Evolutionary conservation across 2,329 filamentous ascomycete species (phyloP), one percentile per base, ranked within the genome.

Genomic region (Saccharata proteae): DNA sequence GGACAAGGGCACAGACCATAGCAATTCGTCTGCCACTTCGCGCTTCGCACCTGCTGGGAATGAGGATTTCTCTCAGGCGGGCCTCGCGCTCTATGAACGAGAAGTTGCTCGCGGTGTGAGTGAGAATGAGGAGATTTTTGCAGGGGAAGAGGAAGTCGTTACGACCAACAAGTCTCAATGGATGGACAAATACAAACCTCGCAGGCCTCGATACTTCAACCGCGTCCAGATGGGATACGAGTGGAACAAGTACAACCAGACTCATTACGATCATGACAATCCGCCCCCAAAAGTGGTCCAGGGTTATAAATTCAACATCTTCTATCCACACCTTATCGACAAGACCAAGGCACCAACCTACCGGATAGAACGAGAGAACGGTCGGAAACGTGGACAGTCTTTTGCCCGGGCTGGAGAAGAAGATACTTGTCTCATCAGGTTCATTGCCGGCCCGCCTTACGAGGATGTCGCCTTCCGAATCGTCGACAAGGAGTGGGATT

Each of bases 211-310:
- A 38, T 96, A 94, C 60, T 98, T 98, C 69, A 96, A 96, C 52
- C 79, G 90, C 23, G 86, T 96, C 27, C 86, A 93, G 57, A 94
- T 94, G 82, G 90, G 90, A 32, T 98, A 96, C 56, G 90, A 98
- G 57, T 98, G 90, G 90, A 98, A 98, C 66, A 98, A 98, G 59
- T 98, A 98, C 69, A 98, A 98, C 51, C 90, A 98, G 60, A 98
- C 90, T 9, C 90, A 98, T 59, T 98, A 98, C 61, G 90, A 96
- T 55, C 84, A 94, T 55, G 88, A 96, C 52, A 94, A 96, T 48
- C 90, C 90, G 2, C 90, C 90, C 2, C 90, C 90, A 16, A 94
- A 93, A 59, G 88, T 98, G 5, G 90, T 98, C 8, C 90, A 98
- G 55, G 90, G 90, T 35, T 98, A 98, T 67, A 94, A 93, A 55